Percentiles rank a stretch among this genome's conserved stretches.
These are phyloP conservation scores for Trebouxia sp. DNA, from an alignment of 139 green algal genomes.

Conservation along the genomic window DNA sequence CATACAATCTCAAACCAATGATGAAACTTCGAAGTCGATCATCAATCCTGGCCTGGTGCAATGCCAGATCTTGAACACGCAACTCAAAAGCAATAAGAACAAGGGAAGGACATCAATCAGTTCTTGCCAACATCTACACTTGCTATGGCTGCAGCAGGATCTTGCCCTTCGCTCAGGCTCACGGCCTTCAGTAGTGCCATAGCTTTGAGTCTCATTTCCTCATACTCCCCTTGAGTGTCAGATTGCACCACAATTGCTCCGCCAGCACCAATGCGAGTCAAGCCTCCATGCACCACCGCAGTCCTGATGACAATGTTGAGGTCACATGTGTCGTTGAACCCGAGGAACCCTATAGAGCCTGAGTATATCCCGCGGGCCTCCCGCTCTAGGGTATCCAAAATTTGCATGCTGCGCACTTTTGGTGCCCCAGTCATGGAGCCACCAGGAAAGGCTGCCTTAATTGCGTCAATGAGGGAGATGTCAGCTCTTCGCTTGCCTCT, in stretches of 20 bases:
- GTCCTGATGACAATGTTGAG: slow-evolving; percentile 99
- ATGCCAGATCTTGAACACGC: too few species aligned
- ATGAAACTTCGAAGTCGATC: too few species aligned
- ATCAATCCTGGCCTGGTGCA: too few species aligned
- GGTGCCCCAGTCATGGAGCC: slow-evolving; percentile 96
- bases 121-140: slow-evolving; percentile 4
- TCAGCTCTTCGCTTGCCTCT: slow-evolving; percentile 55
- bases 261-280: slow-evolving; percentile 84
- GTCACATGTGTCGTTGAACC: slow-evolving; percentile 89
- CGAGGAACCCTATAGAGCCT: slow-evolving; percentile 89
- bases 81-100: too few species aligned
- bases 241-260: slow-evolving; percentile 92
- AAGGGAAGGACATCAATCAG: too few species aligned
- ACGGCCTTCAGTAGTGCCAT: slow-evolving; percentile 59
- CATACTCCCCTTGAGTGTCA: slow-evolving; percentile 77
- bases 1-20: too few species aligned
- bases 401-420: slow-evolving; percentile 74
- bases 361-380: slow-evolving; percentile 88
- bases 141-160: not conserved
- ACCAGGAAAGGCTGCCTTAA: slow-evolving; percentile 88
- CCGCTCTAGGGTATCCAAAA: slow-evolving; percentile 72
- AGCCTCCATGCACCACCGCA: slow-evolving; percentile 62
- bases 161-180: slow-evolving; percentile 6
- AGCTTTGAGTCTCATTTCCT: slow-evolving; percentile 97
- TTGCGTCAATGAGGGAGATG: slow-evolving; percentile 58